Percentiles rank a stretch among this genome's conserved stretches.
Conservation (phyloP, 169 alveolate species). For the Plasmodium vivax region DNA sequence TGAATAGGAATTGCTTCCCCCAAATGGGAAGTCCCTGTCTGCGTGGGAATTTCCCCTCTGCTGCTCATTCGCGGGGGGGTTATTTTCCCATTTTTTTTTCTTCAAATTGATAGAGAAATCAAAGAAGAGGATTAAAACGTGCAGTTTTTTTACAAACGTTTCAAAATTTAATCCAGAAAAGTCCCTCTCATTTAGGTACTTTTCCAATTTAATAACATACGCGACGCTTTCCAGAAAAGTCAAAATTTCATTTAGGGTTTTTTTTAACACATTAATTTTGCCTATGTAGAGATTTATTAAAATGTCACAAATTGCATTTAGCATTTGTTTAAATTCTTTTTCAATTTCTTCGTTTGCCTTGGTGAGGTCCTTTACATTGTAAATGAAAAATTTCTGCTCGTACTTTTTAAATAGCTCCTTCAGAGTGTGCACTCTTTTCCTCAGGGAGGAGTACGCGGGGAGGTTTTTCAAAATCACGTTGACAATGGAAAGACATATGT, state of each 20-base stretch:
- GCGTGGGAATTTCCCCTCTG: neutral
- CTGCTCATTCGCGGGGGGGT: neutral
- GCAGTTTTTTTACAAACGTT: conserved; percentile 3
- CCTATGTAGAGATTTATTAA: conserved; percentile 45
- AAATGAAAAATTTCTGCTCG: conserved; percentile 30
- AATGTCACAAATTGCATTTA: conserved; percentile 41
- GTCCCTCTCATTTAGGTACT: conserved; percentile 6
- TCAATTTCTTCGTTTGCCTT: conserved; percentile 64
- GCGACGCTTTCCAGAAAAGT: conserved; percentile 21
- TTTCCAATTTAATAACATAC: conserved; percentile 38
- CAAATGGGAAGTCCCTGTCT: neutral
- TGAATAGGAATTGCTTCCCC: neutral
- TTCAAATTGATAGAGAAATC: conserved; percentile 8
- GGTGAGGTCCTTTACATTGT: conserved; percentile 14
- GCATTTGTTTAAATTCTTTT: conserved; percentile 44
- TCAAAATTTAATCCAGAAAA: neutral
- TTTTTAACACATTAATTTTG: conserved; percentile 43
- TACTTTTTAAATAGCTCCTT: conserved; percentile 42
- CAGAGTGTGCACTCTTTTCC: conserved; percentile 32
- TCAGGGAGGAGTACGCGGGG: conserved; percentile 38
- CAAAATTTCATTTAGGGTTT: conserved; percentile 21
- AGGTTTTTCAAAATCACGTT: conserved; percentile 46
- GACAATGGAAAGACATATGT: conserved; percentile 31
- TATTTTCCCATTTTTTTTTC: conserved; percentile 10
- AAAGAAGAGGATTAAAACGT: neutral